Evolutionary conservation across 2,329 filamentous ascomycete genomes (phyloP), one percentile per base, ranked within the genome.

Genomic region (Lanzia echinophila): DNA sequence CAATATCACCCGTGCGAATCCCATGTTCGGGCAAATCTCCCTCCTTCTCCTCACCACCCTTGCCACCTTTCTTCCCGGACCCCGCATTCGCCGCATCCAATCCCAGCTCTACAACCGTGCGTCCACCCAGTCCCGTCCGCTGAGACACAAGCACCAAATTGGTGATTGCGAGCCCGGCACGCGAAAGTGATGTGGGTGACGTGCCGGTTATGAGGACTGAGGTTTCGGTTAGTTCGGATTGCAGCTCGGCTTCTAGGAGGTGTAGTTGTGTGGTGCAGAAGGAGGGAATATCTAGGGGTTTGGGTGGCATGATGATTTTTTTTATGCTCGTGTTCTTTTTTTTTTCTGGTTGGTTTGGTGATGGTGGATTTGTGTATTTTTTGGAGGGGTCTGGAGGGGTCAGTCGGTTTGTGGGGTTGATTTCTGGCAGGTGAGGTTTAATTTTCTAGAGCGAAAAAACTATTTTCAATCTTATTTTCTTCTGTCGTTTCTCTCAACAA

Each of bases 61-160:
- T 55, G 17, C 48, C 47, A 56, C 31, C 28, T 32, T 53, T 17
- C 34, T 41, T 22, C 13, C 42, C 42, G 3, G 42, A 47, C 15
- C 24, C 22, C 4, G 71, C 70, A 3, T 79, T 76, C 0, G 90
- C 87, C n/a, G 81, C 72, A 65, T 96, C 92, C 0, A 82, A 75
- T 15, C 73, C 73, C 6, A 99, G 82, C 69, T 96, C 91, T 3
- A 96, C 74, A 1, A 99, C 86, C 0, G 88, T 90, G 60, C 90
- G 88, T n/a, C 94, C 94, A 15, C 91, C 94, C 36, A 96, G 76
- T 0, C 94, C 94, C 0, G 94, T 99, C 31, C 91, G 85, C 67
- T 88, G 87, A 17, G 87, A 85, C 11, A 79, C 75, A 33, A 95
- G 74, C 32, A 81, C 73, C 8, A 97, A 81, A 69, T 91, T 92